phyloP scores from a whole-genome alignment of 2,329 filamentous ascomycete genomes.

The Colletotrichum godetiae region DNA sequence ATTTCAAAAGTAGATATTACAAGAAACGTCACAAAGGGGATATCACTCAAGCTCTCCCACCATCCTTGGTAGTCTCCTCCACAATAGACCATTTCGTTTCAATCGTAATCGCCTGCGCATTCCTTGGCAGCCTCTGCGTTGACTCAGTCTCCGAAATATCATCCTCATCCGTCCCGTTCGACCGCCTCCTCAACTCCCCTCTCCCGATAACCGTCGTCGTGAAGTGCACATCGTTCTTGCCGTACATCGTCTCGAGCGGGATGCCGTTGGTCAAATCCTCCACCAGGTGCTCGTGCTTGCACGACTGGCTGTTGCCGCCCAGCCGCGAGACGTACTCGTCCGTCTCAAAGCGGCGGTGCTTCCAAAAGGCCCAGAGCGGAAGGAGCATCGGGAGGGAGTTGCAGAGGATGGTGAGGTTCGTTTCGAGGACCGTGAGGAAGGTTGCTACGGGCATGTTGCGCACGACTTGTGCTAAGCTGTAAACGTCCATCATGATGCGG shows the following conservation, averaged over 20 bases:
- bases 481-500: conserved; percentile 39
- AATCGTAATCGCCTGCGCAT: conserved; percentile 16
- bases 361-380: conserved; percentile 13
- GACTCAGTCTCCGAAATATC: conserved; percentile 15
- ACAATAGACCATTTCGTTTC: conserved; percentile 27
- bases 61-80: conserved; percentile 19
- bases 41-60: not conserved
- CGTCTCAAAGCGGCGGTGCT: conserved; percentile 19
- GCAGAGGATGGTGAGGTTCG: conserved; percentile 39
- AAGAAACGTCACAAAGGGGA: too few relatives aligned
- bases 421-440: conserved; percentile 40
- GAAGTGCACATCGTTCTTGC: conserved; percentile 8
- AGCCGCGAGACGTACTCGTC: conserved; percentile 21
- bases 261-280: conserved; percentile 26
- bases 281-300: conserved; percentile 21
- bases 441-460: conserved; percentile 39
- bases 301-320: conserved; percentile 15
- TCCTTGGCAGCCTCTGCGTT: conserved; percentile 10
- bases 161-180: conserved; percentile 3
- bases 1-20: not conserved
- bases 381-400: conserved; percentile 40
- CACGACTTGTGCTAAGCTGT: conserved; percentile 39
- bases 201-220: conserved; percentile 13
- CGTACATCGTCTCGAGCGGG: conserved; percentile 21
- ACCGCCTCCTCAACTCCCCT: not conserved